Evolutionary conservation across 2,329 filamentous ascomycete species (phyloP), one percentile per base, ranked within the genome.

Genomic region (Decorospora gaudefroyi): DNA sequence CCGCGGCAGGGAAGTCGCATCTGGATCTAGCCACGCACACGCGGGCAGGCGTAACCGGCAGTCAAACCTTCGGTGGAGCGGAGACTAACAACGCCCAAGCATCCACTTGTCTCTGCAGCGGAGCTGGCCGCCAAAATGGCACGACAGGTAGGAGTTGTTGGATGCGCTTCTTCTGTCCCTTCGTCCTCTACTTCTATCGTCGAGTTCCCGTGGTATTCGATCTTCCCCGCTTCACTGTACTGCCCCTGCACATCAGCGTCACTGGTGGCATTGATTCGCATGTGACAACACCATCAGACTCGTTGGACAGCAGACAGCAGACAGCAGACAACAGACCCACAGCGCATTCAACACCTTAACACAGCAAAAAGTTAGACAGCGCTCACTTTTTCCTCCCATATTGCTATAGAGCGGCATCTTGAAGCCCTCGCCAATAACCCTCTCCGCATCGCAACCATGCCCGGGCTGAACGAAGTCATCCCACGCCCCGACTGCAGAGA

Each of bases 401-500:
- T 12, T 12, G 11, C 34, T 25, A 4, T 9, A 30, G 25, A 31
- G 9, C 21, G 10, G 25, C 11, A 11, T 37, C 19, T 8, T 16
- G 4, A 3, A 4, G 4, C 18, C 30, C 28, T 5, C 12, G 16
- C 17, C 16, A 13, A 13, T 12, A 32, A 13, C n/a, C 16, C 30
- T 33, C 19, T 30, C 7, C 48, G 32, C 46, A 32, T 15, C 29
- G 19, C 49, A 42, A 40, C 31, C 34, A 74, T 64, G 52, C 80
- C 79, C 72, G 78, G 79, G 8, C 46, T 61, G 31, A 56, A 54
- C 60, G 75, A 80, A 55, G 68, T 76, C 41, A 78, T 82, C 43
- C 75, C 75, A 39, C 72, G 75, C 26, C 83, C 82, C 18, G 74
- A 82, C 47, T 72, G 80, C 38, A 75, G 77, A 51, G 72, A 76